These are phyloP conservation scores for Cruciata laevipes DNA, from an alignment of 257 asterid species.

Conservation along the genomic window DNA sequence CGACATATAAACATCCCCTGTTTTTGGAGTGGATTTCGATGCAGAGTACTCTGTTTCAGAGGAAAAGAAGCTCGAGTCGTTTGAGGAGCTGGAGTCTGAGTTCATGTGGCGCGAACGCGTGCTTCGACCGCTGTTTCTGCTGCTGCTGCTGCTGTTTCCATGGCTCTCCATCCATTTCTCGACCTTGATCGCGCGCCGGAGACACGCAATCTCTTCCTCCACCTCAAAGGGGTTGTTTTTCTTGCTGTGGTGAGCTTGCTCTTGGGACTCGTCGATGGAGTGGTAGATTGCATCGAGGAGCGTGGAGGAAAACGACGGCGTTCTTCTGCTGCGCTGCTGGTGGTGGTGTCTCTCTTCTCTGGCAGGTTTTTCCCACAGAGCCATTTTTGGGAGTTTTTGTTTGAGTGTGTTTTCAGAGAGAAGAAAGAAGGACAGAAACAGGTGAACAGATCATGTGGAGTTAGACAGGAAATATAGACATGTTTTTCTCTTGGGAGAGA, in stretches of 20 bases:
- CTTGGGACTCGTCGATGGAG: conserved; percentile 55
- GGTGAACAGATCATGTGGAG: not conserved
- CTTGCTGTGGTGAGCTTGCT: not conserved
- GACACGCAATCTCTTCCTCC: conserved; percentile 56
- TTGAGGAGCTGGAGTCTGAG: conserved; percentile 51
- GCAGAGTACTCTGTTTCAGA: conserved; percentile 49
- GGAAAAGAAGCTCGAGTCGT: conserved; percentile 60
- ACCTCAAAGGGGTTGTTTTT: conserved; percentile 27
- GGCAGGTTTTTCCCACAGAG: not conserved
- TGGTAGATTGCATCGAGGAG: conserved; percentile 77
- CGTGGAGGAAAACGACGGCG: conserved; percentile 71
- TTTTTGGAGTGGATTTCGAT: conserved; percentile 30
- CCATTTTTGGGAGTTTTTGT: conserved; percentile 11
- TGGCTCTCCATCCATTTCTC: conserved; percentile 79
- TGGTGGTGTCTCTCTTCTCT: conserved; percentile 26
- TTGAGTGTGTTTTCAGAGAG: not conserved
- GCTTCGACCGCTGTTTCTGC: conserved; percentile 10
- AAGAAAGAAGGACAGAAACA: not conserved
- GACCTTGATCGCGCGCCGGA: conserved; percentile 61
- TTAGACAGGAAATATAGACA: conserved; percentile 1
- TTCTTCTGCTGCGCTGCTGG: conserved; percentile 36
- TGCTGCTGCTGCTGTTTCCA: not conserved
- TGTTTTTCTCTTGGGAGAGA: conserved; percentile 1
- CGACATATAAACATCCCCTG: not conserved
- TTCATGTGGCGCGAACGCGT: conserved; percentile 31